A percentile compares a stretch with the other conserved stretches of the same genome.
Conservation (phyloP, 345 rosid species). For the Gossypium mustelinum region DNA sequence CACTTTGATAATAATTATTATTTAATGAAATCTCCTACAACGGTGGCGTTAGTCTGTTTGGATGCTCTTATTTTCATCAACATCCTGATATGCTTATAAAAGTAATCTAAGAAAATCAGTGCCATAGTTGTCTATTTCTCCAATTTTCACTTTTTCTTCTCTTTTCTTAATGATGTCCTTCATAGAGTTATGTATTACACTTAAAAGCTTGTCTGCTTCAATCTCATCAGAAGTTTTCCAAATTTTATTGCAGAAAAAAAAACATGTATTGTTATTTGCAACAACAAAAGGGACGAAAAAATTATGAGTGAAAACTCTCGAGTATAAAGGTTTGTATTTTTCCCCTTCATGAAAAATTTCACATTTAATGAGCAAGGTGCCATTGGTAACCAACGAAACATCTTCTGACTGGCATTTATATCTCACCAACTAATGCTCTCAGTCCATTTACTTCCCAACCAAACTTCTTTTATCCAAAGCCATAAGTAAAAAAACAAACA, state of each 20-base stretch:
- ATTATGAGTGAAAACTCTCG: not conserved
- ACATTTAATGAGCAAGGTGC: conserved; percentile 23
- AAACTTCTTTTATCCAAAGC: conserved; percentile 10
- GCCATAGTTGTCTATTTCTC: not conserved
- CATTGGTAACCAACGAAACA: conserved; percentile 27
- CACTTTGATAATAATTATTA: not conserved
- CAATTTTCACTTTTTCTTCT: not conserved
- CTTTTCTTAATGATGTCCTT: not conserved
- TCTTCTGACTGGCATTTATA: conserved; percentile 46
- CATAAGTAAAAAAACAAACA: not conserved
- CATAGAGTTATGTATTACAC: not conserved
- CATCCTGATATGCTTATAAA: not conserved
- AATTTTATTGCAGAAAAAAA: not conserved
- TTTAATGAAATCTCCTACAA: not conserved
- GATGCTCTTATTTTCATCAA: not conserved
- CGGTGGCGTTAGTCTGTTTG: too few species aligned
- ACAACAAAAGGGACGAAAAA: too few species aligned
- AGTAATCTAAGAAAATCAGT: not conserved
- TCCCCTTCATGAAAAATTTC: not conserved
- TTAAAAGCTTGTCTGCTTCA: not conserved
- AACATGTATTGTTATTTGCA: not conserved
- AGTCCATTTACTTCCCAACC: conserved; percentile 21
- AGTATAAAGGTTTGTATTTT: too few species aligned
- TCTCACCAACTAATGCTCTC: conserved; percentile 32
- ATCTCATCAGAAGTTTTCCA: not conserved